These are phyloP conservation scores for Aegilops tauschii DNA, from an alignment of 176 grass and related monocot genomes.

Conservation along the genomic window DNA sequence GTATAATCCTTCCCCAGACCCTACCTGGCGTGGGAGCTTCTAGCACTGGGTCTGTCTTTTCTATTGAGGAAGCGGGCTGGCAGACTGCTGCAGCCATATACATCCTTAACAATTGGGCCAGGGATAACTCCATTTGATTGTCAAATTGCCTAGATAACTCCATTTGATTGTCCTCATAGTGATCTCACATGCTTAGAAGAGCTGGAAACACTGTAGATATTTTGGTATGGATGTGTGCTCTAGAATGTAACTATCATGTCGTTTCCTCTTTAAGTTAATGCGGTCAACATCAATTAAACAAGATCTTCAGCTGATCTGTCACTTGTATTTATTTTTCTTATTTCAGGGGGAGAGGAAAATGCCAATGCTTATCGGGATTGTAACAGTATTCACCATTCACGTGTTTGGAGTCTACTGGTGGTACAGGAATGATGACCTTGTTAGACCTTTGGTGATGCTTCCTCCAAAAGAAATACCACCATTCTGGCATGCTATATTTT, in stretches of 20 bases:
- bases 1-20: too few species aligned
- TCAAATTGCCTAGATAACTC: background rate
- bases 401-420: constrained; percentile 94
- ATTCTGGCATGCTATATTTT: constrained; percentile 99
- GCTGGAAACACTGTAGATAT: background rate
- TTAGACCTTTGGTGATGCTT: constrained; percentile 81
- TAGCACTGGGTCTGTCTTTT: too few species aligned
- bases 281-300: background rate
- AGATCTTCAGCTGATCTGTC: background rate
- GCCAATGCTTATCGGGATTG: constrained; percentile 76
- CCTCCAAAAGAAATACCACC: constrained; percentile 96
- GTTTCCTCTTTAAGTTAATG: background rate
- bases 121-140: background rate
- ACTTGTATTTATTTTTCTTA: constrained; percentile 6
- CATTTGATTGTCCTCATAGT: background rate
- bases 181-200: background rate
- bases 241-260: background rate
- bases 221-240: background rate
- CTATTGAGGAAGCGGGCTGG: background rate
- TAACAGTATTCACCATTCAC: constrained; percentile 71
- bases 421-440: constrained; percentile 83
- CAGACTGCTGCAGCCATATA: background rate
- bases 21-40: too few species aligned
- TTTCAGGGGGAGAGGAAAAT: constrained; percentile 87
- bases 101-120: background rate